Conservation (phyloP, 2,329 filamentous ascomycete genomes). For the Xylaria sp. region DNA sequence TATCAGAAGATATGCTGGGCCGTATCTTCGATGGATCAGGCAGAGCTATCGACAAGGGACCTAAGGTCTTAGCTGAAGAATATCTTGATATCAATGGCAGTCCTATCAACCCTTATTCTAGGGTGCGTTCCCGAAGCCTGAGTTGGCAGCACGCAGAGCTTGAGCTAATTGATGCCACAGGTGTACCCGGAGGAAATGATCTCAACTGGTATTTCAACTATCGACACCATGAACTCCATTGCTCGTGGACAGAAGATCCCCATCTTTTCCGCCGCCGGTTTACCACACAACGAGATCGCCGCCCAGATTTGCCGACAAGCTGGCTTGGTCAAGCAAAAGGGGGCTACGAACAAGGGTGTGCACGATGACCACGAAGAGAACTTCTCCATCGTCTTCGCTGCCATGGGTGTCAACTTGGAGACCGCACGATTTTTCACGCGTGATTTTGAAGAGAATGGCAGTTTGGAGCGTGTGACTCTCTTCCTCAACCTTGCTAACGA, state of each 20-base stretch:
- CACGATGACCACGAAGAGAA: conserved; percentile 98
- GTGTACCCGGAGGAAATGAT: conserved; percentile 99
- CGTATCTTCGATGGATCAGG: conserved; percentile 99
- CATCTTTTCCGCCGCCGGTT: conserved; percentile 97
- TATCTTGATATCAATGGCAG: conserved; percentile 99
- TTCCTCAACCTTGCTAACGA: conserved; percentile 99
- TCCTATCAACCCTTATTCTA: conserved; percentile 97
- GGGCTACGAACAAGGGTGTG: conserved; percentile 86
- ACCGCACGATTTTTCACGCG: conserved; percentile 97
- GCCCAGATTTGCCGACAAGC: conserved; percentile 98
- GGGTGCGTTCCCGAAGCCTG: conserved; percentile 62
- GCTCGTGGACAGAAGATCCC: conserved; percentile 99
- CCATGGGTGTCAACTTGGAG: conserved; percentile 99
- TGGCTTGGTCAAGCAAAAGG: conserved; percentile 79
- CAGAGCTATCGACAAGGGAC: conserved; percentile 97
- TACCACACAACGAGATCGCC: conserved; percentile 99
- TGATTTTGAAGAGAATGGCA: conserved; percentile 99
- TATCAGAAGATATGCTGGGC: conserved; percentile 99
- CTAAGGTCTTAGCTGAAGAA: conserved; percentile 96
- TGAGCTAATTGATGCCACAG: conserved; percentile 51
- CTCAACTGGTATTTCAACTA: conserved; percentile 97
- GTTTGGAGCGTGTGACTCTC: conserved; percentile 93
- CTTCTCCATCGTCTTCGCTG: conserved; percentile 99
- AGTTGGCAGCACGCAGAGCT: neutral
- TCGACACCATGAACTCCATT: conserved; percentile 98